Conservation (phyloP, 2,329 filamentous ascomycete species). For the Ophiostoma perfectum region DNA sequence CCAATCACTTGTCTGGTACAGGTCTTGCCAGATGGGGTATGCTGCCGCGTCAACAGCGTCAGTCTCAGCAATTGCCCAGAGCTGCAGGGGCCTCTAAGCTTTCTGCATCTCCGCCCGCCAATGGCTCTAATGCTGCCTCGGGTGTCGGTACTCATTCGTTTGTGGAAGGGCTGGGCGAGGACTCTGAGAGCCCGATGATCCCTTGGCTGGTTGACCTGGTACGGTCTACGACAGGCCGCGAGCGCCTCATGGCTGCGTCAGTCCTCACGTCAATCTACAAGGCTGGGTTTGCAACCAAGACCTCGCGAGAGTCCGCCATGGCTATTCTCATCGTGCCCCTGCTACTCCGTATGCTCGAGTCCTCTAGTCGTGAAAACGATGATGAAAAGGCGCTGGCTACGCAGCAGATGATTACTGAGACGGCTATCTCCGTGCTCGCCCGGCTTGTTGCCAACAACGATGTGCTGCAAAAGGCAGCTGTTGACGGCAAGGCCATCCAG, state of each 20-base stretch:
- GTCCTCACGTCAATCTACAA: conserved; percentile 66
- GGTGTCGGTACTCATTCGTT: neutral
- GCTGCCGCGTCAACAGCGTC: neutral
- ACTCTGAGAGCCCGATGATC: conserved; percentile 64
- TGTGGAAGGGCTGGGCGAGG: conserved; percentile 40
- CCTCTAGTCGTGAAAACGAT: conserved; percentile 32
- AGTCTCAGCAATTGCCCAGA: neutral
- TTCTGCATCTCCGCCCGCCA: neutral
- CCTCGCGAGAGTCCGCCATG: conserved; percentile 55
- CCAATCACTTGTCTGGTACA: neutral
- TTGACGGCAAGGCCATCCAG: conserved; percentile 54
- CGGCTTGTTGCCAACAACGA: conserved; percentile 73
- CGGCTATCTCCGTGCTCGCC: conserved; percentile 69
- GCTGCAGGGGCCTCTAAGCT: neutral
- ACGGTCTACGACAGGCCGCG: conserved; percentile 51
- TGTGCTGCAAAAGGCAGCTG: conserved; percentile 73
- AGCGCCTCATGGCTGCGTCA: conserved; percentile 62
- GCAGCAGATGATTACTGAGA: conserved; percentile 56
- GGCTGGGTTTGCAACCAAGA: conserved; percentile 58
- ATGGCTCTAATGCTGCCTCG: neutral
- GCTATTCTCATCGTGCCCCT: conserved; percentile 65
- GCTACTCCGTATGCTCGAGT: conserved; percentile 52
- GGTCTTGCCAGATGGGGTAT: neutral
- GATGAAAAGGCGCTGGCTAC: conserved; percentile 33
- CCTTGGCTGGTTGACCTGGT: conserved; percentile 66